phyloP scores from a whole-genome alignment of 352 stramenopile genomes.

The Stephanocyclus meneghinianus region DNA sequence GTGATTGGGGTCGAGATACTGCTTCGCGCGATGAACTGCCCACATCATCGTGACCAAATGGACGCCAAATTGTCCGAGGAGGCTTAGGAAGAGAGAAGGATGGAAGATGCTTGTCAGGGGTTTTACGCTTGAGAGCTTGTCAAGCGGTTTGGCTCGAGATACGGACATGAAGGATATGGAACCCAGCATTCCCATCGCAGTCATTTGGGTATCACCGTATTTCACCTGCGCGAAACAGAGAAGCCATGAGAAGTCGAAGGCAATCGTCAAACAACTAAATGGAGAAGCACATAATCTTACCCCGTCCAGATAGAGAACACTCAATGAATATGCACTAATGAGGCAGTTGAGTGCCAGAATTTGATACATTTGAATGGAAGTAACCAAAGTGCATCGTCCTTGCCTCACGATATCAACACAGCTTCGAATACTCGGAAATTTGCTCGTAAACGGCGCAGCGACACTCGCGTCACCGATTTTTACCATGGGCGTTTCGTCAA shows the following conservation, averaged over 20 bases:
- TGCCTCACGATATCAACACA: slow-evolving; percentile 98
- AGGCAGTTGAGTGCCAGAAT: slow-evolving; percentile 98
- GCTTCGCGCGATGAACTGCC: slow-evolving; percentile 75
- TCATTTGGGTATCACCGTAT: slow-evolving; percentile 95
- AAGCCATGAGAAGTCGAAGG: background rate
- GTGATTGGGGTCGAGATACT: slow-evolving; percentile 83
- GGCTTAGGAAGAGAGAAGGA: slow-evolving; percentile 93
- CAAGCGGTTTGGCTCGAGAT: slow-evolving; percentile 92
- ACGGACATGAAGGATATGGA: slow-evolving; percentile 88
- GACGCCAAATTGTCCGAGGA: slow-evolving; percentile 95
- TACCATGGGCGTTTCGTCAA: slow-evolving; percentile 90
- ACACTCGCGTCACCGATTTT: slow-evolving; percentile 97
- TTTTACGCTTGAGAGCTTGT: slow-evolving; percentile 92
- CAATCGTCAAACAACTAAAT: background rate
- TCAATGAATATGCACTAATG: slow-evolving; percentile 93
- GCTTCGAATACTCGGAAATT: slow-evolving; percentile 86
- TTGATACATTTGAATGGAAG: slow-evolving; percentile 96
- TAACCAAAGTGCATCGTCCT: slow-evolving; percentile 96
- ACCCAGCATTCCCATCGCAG: slow-evolving; percentile 86
- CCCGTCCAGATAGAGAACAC: slow-evolving; percentile 98
- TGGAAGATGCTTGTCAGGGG: slow-evolving; percentile 98
- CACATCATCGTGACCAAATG: slow-evolving; percentile 95
- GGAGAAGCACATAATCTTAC: slow-evolving; percentile 39
- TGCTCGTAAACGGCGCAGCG: slow-evolving; percentile 85
- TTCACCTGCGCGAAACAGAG: slow-evolving; percentile 82